phyloP scores from a whole-genome alignment of 164 flowering plant genomes.

The Amborella trichopoda region DNA sequence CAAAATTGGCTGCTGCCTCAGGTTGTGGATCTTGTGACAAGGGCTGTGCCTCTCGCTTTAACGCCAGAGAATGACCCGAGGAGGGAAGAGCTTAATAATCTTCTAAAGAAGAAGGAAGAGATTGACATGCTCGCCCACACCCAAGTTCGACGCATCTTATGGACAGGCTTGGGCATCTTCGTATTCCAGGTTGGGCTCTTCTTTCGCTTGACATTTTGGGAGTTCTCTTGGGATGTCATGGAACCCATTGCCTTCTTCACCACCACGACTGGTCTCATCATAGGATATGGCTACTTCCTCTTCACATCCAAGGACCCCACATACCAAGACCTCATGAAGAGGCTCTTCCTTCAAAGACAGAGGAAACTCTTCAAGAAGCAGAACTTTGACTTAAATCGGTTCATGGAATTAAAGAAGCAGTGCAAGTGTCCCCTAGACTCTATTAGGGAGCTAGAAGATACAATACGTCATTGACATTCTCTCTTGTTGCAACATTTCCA shows the following conservation, averaged over 20 bases:
- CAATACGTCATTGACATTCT: slow-evolving; percentile 1
- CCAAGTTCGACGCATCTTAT: slow-evolving; percentile 63
- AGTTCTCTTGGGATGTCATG: slow-evolving; percentile 97
- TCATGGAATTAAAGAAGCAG: slow-evolving; percentile 44
- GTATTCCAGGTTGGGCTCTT: slow-evolving; percentile 68
- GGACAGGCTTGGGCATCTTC: slow-evolving; percentile 57
- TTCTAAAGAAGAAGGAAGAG: slow-evolving; percentile 59
- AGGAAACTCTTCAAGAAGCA: slow-evolving; percentile 53
- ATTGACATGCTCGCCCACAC: slow-evolving; percentile 65
- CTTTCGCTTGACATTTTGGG: slow-evolving; percentile 88
- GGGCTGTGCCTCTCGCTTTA: slow-evolving; percentile 65
- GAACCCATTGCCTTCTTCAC: slow-evolving; percentile 82
- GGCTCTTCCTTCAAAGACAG: slow-evolving; percentile 67
- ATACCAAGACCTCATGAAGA: slow-evolving; percentile 77
- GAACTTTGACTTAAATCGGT: slow-evolving; percentile 46
- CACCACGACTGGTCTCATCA: slow-evolving; percentile 48
- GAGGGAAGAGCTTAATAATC: slow-evolving; percentile 46
- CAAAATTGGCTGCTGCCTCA: too few species aligned
- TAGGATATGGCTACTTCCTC: slow-evolving; percentile 79
- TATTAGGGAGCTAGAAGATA: neutral
- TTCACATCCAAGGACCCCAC: slow-evolving; percentile 78
- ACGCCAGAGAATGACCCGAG: slow-evolving; percentile 62
- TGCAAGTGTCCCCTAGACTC: slow-evolving; percentile 37
- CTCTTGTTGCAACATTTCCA: too few species aligned
- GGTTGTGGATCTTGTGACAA: slow-evolving; percentile 74